Evolutionary conservation across 2,329 filamentous ascomycete genomes (phyloP).

Genomic region (Macrophomina pseudophaseolina): DNA sequence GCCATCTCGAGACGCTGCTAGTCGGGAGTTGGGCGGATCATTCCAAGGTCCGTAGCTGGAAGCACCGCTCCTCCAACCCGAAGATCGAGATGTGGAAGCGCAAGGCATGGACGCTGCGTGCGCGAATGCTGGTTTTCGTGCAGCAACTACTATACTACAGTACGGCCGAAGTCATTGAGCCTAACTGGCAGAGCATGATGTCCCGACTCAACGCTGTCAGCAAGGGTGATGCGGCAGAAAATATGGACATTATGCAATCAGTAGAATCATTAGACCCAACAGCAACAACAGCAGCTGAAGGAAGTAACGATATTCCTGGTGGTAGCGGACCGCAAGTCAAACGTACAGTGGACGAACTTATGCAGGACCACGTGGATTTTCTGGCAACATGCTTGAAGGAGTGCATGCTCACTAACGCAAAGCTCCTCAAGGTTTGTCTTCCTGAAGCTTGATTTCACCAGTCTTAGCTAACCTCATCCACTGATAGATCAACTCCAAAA

Average conservation of each 20-base stretch:
- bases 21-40: slow-evolving; percentile 91
- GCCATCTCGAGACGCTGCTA: slow-evolving; percentile 86
- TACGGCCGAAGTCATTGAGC: slow-evolving; percentile 95
- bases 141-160: slow-evolving; percentile 97
- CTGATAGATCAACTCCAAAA: slow-evolving; percentile 90
- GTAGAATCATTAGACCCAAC: background rate
- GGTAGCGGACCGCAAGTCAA: slow-evolving; percentile 57
- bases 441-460: slow-evolving; percentile 24
- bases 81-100: slow-evolving; percentile 91
- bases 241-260: slow-evolving; percentile 31
- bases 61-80: slow-evolving; percentile 73
- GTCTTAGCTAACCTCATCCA: background rate
- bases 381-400: slow-evolving; percentile 97
- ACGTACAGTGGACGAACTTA: slow-evolving; percentile 92
- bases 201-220: slow-evolving; percentile 70
- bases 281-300: slow-evolving; percentile 27
- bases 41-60: slow-evolving; percentile 80
- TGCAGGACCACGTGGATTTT: slow-evolving; percentile 99
- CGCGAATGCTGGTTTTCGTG: slow-evolving; percentile 95
- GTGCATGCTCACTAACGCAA: slow-evolving; percentile 98
- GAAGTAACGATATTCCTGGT: slow-evolving; percentile 28
- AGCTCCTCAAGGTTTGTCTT: slow-evolving; percentile 77
- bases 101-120: slow-evolving; percentile 86
- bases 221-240: slow-evolving; percentile 41
- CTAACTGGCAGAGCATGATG: slow-evolving; percentile 96